Evolutionary conservation across 176 grass and related monocot species (phyloP).

Genomic region (Aegilops umbellulata): DNA sequence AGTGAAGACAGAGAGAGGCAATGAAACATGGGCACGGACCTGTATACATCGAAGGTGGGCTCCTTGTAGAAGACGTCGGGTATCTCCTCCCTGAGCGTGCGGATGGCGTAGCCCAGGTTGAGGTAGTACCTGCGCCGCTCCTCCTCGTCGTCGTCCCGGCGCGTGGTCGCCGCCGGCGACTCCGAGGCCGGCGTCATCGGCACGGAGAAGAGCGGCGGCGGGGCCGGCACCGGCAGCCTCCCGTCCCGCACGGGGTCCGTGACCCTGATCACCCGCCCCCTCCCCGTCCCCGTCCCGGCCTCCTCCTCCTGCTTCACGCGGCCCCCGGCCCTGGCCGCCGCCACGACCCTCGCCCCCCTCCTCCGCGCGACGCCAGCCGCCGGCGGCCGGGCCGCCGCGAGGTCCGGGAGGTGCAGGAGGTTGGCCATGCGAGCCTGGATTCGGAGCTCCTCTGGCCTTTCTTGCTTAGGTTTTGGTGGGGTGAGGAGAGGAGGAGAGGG

Average conservation of each 20-base stretch:
- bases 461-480: neutral
- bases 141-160: constrained; percentile 55
- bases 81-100: constrained; percentile 89
- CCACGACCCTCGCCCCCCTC: constrained; percentile 2
- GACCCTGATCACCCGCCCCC: constrained; percentile 57
- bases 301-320: constrained; percentile 52
- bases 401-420: constrained; percentile 58
- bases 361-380: neutral
- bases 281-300: constrained; percentile 23
- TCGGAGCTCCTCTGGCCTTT: neutral
- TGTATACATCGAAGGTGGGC: constrained; percentile 84
- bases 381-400: constrained; percentile 36
- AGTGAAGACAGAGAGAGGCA: neutral
- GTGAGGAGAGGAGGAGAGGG: too few species aligned
- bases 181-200: constrained; percentile 40
- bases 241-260: constrained; percentile 64
- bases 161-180: constrained; percentile 40
- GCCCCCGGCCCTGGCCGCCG: constrained; percentile 10
- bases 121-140: constrained; percentile 79
- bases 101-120: constrained; percentile 92
- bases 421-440: constrained; percentile 40
- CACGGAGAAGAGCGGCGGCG: constrained; percentile 45
- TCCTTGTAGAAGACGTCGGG: constrained; percentile 69
- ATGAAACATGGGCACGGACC: constrained; percentile 30
- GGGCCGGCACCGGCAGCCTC: constrained; percentile 14